Conservation (phyloP, 192 early-diverging fungal genomes). For the Backusella mclennaniae region DNA sequence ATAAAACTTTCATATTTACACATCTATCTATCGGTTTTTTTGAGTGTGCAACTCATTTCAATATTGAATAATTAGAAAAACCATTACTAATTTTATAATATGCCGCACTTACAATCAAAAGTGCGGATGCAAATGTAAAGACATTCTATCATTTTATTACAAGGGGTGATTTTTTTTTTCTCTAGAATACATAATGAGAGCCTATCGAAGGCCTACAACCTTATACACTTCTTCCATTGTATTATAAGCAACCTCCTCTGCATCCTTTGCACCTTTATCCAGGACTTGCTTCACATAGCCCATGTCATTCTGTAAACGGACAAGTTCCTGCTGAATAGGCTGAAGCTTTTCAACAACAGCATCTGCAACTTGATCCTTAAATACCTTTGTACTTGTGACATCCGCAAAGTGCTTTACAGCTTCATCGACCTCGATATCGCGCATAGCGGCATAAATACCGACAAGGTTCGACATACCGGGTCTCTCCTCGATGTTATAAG, state of each 20-base stretch:
- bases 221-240: constrained; percentile 58
- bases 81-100: no score
- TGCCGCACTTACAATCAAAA: no score
- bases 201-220: constrained; percentile 53
- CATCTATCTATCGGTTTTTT: no score
- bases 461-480: constrained; percentile 87
- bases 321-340: constrained; percentile 69
- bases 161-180: not conserved
- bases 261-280: constrained; percentile 61
- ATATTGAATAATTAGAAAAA: no score
- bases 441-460: constrained; percentile 66
- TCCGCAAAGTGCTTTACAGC: constrained; percentile 48
- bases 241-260: constrained; percentile 53
- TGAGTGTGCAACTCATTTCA: no score
- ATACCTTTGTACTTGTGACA: constrained; percentile 51
- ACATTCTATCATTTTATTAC: not conserved
- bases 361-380: constrained; percentile 77
- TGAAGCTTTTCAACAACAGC: constrained; percentile 54
- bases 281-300: constrained; percentile 66
- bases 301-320: constrained; percentile 52
- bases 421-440: constrained; percentile 40
- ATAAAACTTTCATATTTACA: not conserved
- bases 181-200: not conserved
- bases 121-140: not conserved
- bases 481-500: constrained; percentile 65